Conservation (phyloP, 2,329 filamentous ascomycete species). For the Colletotrichum godetiae region DNA sequence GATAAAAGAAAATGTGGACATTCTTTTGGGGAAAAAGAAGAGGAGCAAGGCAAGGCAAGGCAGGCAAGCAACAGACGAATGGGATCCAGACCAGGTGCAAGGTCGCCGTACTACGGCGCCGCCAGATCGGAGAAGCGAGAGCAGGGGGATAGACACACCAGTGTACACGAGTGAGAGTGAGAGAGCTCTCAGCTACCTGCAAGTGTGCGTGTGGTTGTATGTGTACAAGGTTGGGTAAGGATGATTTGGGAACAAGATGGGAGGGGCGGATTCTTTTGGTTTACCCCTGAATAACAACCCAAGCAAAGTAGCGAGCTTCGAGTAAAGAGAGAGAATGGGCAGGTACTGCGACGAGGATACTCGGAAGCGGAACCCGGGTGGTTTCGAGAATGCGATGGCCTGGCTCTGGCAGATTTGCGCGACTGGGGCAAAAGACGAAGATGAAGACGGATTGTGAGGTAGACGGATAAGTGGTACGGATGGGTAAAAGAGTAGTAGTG, state of each 20-base stretch:
- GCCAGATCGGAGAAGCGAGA: constrained; percentile 37
- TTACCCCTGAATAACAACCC: constrained; percentile 49
- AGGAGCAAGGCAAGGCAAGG: neutral
- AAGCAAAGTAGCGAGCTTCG: constrained; percentile 37
- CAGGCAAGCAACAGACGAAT: neutral
- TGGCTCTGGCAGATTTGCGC: constrained; percentile 7
- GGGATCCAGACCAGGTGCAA: constrained; percentile 18
- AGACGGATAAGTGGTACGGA: neutral
- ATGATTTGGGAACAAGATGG: constrained; percentile 18
- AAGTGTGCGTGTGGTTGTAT: neutral
- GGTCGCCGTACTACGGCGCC: constrained; percentile 31
- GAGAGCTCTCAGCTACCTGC: neutral
- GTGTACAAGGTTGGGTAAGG: neutral
- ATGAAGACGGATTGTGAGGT: neutral
- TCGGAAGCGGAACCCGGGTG: constrained; percentile 50
- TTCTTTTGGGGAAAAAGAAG: constrained; percentile 6
- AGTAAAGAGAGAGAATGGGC: constrained; percentile 27
- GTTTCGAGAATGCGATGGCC: constrained; percentile 45
- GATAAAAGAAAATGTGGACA: constrained; percentile 37
- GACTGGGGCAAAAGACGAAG: neutral
- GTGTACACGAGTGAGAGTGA: no score
- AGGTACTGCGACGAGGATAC: constrained; percentile 29
- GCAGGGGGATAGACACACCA: constrained; percentile 1
- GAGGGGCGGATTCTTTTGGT: neutral
- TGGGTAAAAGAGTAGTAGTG: neutral